Conservation (phyloP, 345 rosid genomes). For the Hibiscus syriacus region DNA sequence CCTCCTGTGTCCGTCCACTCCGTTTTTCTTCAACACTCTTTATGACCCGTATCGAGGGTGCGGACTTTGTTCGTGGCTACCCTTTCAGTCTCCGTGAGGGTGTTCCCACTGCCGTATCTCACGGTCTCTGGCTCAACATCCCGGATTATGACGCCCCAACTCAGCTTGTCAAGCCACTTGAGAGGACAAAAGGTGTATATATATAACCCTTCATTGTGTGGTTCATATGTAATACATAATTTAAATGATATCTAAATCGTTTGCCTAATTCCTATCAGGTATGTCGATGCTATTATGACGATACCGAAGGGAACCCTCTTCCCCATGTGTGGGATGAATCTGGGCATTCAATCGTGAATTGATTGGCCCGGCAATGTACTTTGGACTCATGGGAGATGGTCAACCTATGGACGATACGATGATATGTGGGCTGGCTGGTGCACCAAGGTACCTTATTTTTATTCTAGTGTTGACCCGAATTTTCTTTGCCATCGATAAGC, state of each 20-base stretch:
- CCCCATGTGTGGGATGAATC: conserved; percentile 96
- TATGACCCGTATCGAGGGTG: conserved; percentile 84
- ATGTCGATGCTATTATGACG: conserved; percentile 77
- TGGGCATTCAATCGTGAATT: conserved; percentile 67
- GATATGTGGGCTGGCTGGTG: conserved; percentile 99
- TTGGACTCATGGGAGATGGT: conserved; percentile 87
- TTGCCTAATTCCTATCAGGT: conserved; percentile 30
- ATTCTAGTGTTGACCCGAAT: not conserved
- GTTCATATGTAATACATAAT: not conserved
- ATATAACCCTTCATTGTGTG: not conserved
- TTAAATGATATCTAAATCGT: not conserved
- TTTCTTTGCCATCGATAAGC: not conserved
- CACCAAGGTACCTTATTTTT: conserved; percentile 38
- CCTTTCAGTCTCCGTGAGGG: conserved; percentile 95
- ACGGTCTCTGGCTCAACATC: conserved; percentile 94
- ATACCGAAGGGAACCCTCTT: conserved; percentile 73
- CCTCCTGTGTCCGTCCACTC: conserved; percentile 65
- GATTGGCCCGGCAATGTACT: conserved; percentile 86
- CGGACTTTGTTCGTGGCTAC: conserved; percentile 90
- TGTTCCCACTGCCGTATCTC: conserved; percentile 75
- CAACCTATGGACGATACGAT: conserved; percentile 85
- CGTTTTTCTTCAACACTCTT: conserved; percentile 84
- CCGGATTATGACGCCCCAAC: conserved; percentile 95
- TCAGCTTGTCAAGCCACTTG: conserved; percentile 87
- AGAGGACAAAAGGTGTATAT: conserved; percentile 63